Conservation (phyloP, 768 basidiomycete genomes). For the Tricholoma sp. region DNA sequence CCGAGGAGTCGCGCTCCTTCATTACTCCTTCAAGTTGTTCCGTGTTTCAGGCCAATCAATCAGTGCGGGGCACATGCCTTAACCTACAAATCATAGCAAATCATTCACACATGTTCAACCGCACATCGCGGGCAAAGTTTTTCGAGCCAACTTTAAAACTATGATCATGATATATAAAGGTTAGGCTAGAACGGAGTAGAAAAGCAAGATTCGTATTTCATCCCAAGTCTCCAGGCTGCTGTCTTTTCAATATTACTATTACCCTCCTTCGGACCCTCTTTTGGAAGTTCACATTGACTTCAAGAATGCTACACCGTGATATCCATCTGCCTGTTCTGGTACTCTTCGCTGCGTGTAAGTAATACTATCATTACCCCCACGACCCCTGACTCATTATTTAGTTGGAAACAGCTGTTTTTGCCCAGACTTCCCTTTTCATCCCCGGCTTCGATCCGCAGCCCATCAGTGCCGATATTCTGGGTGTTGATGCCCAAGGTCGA, state of each 20-base stretch:
- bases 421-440: conserved; percentile 21
- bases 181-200: too few species aligned
- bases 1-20: too few species aligned
- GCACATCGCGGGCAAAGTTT: too few species aligned
- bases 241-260: neutral
- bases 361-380: neutral
- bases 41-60: too few species aligned
- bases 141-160: too few species aligned
- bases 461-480: conserved; percentile 22
- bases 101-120: too few species aligned
- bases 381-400: conserved; percentile 11
- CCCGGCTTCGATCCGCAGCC: conserved; percentile 24
- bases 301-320: neutral
- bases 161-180: too few species aligned
- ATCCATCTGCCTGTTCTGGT: neutral
- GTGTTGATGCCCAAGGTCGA: conserved; percentile 19
- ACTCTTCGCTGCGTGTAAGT: conserved; percentile 5
- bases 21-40: too few species aligned
- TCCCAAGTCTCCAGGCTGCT: too few species aligned
- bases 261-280: neutral
- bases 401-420: conserved; percentile 13
- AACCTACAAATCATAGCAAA: too few species aligned
- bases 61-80: too few species aligned
- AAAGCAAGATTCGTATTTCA: too few species aligned
- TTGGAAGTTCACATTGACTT: neutral